Conservation (phyloP, 345 rosid genomes). For the Gossypium thurberi region DNA sequence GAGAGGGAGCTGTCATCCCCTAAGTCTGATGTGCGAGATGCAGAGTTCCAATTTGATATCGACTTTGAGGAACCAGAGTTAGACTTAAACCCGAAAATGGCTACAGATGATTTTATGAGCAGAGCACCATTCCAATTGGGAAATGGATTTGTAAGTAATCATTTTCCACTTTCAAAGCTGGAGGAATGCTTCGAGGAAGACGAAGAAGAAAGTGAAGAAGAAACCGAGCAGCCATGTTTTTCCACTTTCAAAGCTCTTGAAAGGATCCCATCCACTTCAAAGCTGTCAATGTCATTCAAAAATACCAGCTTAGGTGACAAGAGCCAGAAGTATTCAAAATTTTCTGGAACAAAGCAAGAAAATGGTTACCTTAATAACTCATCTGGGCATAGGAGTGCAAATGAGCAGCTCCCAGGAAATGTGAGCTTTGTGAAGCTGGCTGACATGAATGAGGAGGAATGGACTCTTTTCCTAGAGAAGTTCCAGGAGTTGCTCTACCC, state of each 20-base stretch:
- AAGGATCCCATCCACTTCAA: slow-evolving; percentile 42
- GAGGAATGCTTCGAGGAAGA: slow-evolving; percentile 78
- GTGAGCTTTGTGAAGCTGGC: slow-evolving; percentile 76
- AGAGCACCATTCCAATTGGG: slow-evolving; percentile 43
- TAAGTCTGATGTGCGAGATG: slow-evolving; percentile 48
- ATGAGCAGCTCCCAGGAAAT: slow-evolving; percentile 75
- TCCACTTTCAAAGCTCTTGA: slow-evolving; percentile 24
- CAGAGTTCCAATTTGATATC: slow-evolving; percentile 67
- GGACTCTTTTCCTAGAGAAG: slow-evolving; percentile 69
- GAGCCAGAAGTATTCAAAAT: slow-evolving; percentile 32
- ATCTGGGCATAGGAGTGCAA: slow-evolving; percentile 84
- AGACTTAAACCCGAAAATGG: slow-evolving; percentile 36
- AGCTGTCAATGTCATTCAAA: slow-evolving; percentile 73
- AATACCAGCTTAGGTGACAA: slow-evolving; percentile 51
- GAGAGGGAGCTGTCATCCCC: slow-evolving; percentile 61
- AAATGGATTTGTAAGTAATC: slow-evolving; percentile 39
- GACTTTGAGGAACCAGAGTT: slow-evolving; percentile 60
- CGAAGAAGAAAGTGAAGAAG: slow-evolving; percentile 49
- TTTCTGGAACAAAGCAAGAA: slow-evolving; percentile 41
- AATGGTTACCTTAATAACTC: slow-evolving; percentile 43
- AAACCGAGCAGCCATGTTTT: slow-evolving; percentile 31
- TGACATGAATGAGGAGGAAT: slow-evolving; percentile 80
- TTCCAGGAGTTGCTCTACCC: slow-evolving; percentile 64
- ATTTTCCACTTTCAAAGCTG: slow-evolving; percentile 56
- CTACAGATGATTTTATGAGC: slow-evolving; percentile 37